These are phyloP conservation scores for Erodium trifolium DNA, from an alignment of 441 rosid genomes.

Conservation along the genomic window DNA sequence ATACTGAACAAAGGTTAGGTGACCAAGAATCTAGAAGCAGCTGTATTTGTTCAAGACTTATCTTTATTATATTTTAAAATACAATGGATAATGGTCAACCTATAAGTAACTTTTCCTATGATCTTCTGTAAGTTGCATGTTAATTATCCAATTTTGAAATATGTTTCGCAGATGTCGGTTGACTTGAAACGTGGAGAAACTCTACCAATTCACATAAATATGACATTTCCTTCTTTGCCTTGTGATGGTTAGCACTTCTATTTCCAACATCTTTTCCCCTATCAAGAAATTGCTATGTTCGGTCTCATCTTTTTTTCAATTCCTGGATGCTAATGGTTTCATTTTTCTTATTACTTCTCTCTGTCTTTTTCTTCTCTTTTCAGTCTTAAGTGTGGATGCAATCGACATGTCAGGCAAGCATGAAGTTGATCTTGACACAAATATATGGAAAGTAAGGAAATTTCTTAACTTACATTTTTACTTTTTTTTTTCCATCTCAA, in stretches of 20 bases:
- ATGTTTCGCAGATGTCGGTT: constrained; percentile 73
- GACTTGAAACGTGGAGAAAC: constrained; percentile 98
- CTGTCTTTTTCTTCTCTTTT: constrained; percentile 15
- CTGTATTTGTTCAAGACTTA: not conserved
- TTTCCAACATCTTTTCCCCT: not conserved
- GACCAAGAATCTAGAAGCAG: constrained; percentile 2
- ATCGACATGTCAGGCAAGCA: constrained; percentile 99
- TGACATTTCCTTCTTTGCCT: constrained; percentile 94
- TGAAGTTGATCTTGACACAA: constrained; percentile 99
- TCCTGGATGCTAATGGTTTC: not conserved
- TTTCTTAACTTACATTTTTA: not conserved
- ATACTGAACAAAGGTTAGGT: constrained; percentile 3
- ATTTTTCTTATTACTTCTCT: constrained; percentile 10
- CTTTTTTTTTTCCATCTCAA: not conserved
- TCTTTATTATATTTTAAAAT: not conserved
- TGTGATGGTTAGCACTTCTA: constrained; percentile 69
- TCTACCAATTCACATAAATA: constrained; percentile 91
- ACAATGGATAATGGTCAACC: not conserved
- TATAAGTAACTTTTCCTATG: not conserved
- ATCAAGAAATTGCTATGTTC: not conserved
- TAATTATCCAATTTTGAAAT: not conserved
- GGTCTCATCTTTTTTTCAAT: not conserved
- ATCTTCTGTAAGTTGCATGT: not conserved
- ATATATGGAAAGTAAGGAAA: constrained; percentile 79
- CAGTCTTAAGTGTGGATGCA: constrained; percentile 93